Conservation (phyloP, 305 asterid genomes). For the Fraxinus nigra region DNA sequence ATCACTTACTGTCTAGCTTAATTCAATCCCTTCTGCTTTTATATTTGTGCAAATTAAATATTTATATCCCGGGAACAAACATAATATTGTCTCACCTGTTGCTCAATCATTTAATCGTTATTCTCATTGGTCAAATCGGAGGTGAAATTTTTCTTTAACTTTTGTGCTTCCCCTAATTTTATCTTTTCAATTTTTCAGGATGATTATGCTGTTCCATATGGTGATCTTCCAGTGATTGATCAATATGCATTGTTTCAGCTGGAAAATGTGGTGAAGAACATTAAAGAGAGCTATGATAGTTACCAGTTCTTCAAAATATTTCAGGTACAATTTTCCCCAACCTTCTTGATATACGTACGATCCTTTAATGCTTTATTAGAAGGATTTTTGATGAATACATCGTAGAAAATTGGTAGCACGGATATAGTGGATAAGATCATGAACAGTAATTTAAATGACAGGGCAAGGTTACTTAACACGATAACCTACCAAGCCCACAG, state of each 20-base stretch:
- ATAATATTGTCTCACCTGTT: conserved; percentile 1
- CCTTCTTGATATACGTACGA: background rate
- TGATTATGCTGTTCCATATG: conserved; percentile 66
- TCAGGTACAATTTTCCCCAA: conserved; percentile 52
- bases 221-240: conserved; percentile 82
- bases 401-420: background rate
- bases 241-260: conserved; percentile 89
- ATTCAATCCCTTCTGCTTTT: background rate
- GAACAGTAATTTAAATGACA: background rate
- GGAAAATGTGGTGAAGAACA: conserved; percentile 69
- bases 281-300: conserved; percentile 76
- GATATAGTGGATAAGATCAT: background rate
- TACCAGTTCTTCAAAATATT: conserved; percentile 94
- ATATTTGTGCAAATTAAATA: background rate
- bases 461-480: background rate
- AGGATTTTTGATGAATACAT: background rate
- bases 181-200: conserved; percentile 44
- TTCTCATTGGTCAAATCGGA: background rate
- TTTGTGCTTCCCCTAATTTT: background rate
- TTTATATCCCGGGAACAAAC: background rate
- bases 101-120: background rate
- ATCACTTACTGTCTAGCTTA: background rate
- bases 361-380: background rate
- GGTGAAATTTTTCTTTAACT: background rate
- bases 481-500: background rate